Base-by-base conservation (phyloP, 2,329 filamentous ascomycete species). In the Alternaria arbusti region DNA sequence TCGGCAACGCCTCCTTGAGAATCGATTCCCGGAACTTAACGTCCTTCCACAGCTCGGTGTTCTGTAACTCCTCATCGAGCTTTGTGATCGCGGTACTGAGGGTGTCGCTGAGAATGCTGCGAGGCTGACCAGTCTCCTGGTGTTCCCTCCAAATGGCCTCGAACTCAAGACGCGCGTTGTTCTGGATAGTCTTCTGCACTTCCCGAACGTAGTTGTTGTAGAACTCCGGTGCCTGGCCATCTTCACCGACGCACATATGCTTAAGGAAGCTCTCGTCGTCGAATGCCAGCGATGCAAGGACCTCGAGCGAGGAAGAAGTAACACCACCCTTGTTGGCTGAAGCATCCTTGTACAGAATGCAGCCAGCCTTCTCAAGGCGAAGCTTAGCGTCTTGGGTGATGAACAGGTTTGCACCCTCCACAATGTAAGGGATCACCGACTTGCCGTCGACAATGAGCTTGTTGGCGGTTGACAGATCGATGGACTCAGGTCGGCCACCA, bases 261-360 rank as follows among this genome's bases (percentile, higher is more conserved):
- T 94, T 86, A 56, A 91, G 87, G 83, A 99, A 99, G 68, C 90
- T 89, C 61, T 88, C 84, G 70, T 99, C 96, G 74, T 99, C 93
- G 77, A 99, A 98, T 44, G 94, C 96, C 61, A 99, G 86, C 13
- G 94, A 96, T 8, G 96, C 96, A 23, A 99, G 88, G 6, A 99
- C 96, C 77, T 99, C 96, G 30, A 98, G 89, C 1, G 96, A 98
- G 0, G 96, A 98, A 1, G 94, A 97, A 1, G 96, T 99, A 49
- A 99, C 96, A 79, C 96, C 96, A 69, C 96, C 96, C 86, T 99
- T 99, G 88, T 99, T 99, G 60, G 95, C 94, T 40, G 93, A 97
- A 6, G 96, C 96, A 80, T 99, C 96, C 84, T 99, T 99, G 90
- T 94, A 97, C 44, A 99, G 83, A 73, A 98, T 89, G 77, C 93